Evolutionary conservation across 345 rosid genomes (phyloP), one percentile per base, ranked within the genome.

Genomic region (Moricandia arvensis): DNA sequence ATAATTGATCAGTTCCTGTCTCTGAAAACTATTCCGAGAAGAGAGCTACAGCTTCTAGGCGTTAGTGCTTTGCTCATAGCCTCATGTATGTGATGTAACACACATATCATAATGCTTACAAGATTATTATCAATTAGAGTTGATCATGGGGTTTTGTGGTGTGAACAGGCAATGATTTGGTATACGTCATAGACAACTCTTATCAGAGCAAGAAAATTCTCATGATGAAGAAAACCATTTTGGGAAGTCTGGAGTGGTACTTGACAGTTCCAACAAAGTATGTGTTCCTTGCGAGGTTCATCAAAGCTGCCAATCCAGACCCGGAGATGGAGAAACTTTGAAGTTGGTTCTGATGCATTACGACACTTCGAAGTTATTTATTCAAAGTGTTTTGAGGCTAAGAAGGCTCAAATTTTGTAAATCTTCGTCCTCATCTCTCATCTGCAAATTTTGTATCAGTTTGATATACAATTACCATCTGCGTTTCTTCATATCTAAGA

Each of bases 31-130:
- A 89, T 96, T 27, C 87, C 95, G 0, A 88, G 91, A 77, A 83
- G 85, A 81, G 93, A 34, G 96, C 99, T 63, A 95, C n/a, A n/a
- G n/a, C n/a, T n/a, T n/a, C n/a, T n/a, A 7, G 99, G 99, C 12
- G 85, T 96, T 80, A 81, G 93, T 33, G 96, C 99, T 62, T 82
- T 87, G 66, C 90, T 93, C 16, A 86, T 86, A 1, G 10, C 95
- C 98, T 2, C 95, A 91, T 55, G 69, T 64, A 13, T 41, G n/a
- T 41, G 24, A 21, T 21, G 24, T 10, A 5, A 37, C 15, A 11
- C 10, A 63, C 18, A 21, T 21, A 21, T 21, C 7, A 7, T 41
- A 64, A 64, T 24, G 12, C 2, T 21, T 21, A 21, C 24, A 21
- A 21, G 24, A 21, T 21, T 21, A 21, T 21, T 21, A 21, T 41